A percentile compares a stretch with the other conserved stretches of the same genome.
These are phyloP conservation scores for Colletotrichum zoysiae DNA, from an alignment of 2,329 filamentous ascomycete species.

Conservation along the genomic window DNA sequence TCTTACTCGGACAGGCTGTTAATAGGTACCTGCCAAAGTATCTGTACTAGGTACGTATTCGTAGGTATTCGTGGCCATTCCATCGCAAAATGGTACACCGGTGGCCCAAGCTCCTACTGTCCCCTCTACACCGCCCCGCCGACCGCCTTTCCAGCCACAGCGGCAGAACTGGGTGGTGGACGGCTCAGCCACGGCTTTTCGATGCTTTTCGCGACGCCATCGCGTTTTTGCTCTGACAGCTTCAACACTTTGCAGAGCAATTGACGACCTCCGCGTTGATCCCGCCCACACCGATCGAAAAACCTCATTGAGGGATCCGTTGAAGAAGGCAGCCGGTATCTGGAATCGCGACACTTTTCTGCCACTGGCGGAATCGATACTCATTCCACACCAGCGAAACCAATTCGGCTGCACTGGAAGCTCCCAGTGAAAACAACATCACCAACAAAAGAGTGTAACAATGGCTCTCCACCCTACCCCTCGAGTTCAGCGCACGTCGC, in stretches of 20 bases:
- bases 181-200: conserved; percentile 19
- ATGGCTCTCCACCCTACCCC: conserved; percentile 49
- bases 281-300: not conserved
- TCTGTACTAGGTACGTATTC: no score
- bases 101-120: not conserved
- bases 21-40: no score
- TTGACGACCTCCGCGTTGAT: not conserved
- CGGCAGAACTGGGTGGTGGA: conserved; percentile 15
- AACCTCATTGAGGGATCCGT: not conserved
- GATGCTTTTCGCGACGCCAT: conserved; percentile 40
- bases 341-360: not conserved
- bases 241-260: not conserved
- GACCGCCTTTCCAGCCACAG: conserved; percentile 6
- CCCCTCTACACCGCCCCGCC: not conserved
- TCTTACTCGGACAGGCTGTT: not conserved
- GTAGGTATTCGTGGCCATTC: not conserved
- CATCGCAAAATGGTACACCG: not conserved
- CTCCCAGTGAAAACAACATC: conserved; percentile 15
- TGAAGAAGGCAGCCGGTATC: no score
- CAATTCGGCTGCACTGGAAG: not conserved
- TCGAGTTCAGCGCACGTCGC: conserved; percentile 60
- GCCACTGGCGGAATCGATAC: not conserved
- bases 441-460: not conserved
- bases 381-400: not conserved
- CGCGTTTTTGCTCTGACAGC: conserved; percentile 40